Evolutionary conservation across 2,329 filamentous ascomycete species (phyloP), one percentile per base, ranked within the genome.

Genomic region (Aspergillus felis): DNA sequence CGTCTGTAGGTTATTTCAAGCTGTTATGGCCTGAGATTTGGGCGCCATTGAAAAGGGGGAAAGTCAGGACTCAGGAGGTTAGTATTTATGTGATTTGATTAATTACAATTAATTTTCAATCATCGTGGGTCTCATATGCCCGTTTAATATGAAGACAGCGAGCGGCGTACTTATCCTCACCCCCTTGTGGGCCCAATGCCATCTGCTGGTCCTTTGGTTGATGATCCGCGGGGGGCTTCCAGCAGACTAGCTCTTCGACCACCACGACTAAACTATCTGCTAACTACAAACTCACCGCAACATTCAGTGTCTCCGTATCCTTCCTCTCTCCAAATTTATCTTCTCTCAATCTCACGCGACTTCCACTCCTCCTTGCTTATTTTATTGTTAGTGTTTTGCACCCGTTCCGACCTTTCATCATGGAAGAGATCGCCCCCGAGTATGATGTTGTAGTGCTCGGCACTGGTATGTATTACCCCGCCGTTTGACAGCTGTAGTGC

Each of bases 361-460:
- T 55, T 57, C n/a, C 44, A 59, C 62, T 38, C 50, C 49, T 58
- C 55, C 53, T 56, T 56, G 50, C 50, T 55, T 56, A 53, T 48
- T 54, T 60, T 51, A 42, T 55, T 41, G 50, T 49, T 46, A 38
- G 38, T 55, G 22, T 32, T 41, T 32, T 27, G 50, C 27, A 41
- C 50, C 28, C 38, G 24, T 57, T 50, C 53, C 32, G 20, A 51
- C 55, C 49, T 62, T 59, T 64, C 78, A 84, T 62, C 79, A 97
- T 97, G 94, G 94, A 97, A 75, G 94, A 97, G 80, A 96, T 99
- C 75, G 91, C 92, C 68, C 90, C 91, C 75, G 92, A 97, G 80
- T 99, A 99, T 85, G 94, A 99, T 85, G 91, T 97, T 78, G 87
- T 99, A 75, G 94, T 99, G 76, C 87, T 99, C 76, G 94, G 94